Conservation (phyloP, 2,329 filamentous ascomycete genomes). For the Calonectria henricotiae region DNA sequence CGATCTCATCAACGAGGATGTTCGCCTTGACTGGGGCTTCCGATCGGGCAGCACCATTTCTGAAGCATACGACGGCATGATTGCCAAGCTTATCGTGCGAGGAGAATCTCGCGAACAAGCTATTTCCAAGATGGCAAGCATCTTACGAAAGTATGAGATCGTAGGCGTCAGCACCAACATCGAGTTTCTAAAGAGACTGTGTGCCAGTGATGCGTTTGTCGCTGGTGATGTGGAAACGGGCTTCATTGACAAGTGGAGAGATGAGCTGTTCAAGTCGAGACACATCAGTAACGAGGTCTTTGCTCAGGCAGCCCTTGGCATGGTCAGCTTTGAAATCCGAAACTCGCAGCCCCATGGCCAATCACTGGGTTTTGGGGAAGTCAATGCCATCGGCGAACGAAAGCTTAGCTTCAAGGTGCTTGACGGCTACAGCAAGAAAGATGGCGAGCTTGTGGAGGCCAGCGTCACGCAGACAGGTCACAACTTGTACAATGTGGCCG, state of each 20-base stretch:
- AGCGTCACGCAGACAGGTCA: slow-evolving; percentile 66
- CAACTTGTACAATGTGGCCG: slow-evolving; percentile 64
- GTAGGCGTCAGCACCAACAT: slow-evolving; percentile 96
- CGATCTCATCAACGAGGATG: slow-evolving; percentile 73
- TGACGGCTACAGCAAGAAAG: slow-evolving; percentile 76
- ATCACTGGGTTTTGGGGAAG: slow-evolving; percentile 71
- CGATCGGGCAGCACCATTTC: slow-evolving; percentile 92
- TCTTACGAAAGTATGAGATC: slow-evolving; percentile 91
- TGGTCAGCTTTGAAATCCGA: slow-evolving; percentile 70
- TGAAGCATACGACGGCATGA: slow-evolving; percentile 98
- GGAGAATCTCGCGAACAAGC: slow-evolving; percentile 85
- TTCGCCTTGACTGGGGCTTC: slow-evolving; percentile 95
- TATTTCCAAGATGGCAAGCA: slow-evolving; percentile 85
- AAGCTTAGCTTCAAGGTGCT: slow-evolving; percentile 69
- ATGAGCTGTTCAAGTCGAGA: slow-evolving; percentile 81
- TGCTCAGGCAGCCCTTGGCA: slow-evolving; percentile 87
- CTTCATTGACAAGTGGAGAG: slow-evolving; percentile 91
- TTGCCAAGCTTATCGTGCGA: slow-evolving; percentile 95
- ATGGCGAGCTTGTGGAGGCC: slow-evolving; percentile 74
- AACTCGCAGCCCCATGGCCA: slow-evolving; percentile 64
- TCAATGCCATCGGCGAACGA: slow-evolving; percentile 61
- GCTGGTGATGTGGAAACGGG: slow-evolving; percentile 93
- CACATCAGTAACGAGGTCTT: slow-evolving; percentile 81
- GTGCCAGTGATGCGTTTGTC: slow-evolving; percentile 86
- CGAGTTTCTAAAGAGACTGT: slow-evolving; percentile 93